Conservation (phyloP, 2,329 filamentous ascomycete species). For the Penicillium janthinellum region DNA sequence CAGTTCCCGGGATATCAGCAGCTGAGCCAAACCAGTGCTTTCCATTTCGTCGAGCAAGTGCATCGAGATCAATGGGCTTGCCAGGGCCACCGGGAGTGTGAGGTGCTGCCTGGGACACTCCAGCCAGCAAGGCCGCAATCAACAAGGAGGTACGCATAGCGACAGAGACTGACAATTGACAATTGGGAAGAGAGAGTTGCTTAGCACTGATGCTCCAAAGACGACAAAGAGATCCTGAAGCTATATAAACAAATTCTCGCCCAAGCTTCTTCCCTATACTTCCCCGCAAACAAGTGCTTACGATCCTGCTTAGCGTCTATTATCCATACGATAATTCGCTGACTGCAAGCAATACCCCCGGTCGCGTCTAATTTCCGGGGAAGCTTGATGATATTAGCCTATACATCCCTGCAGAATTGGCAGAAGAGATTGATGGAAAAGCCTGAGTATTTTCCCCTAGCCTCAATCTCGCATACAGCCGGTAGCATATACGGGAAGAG, state of each 20-base stretch:
- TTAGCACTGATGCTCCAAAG: neutral
- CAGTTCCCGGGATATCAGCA: constrained; percentile 51
- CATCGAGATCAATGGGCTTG: constrained; percentile 46
- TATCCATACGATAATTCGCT: neutral
- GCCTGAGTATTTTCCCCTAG: neutral
- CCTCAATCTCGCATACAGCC: neutral
- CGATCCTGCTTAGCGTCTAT: neutral
- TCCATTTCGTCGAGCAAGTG: constrained; percentile 56
- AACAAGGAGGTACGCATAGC: neutral
- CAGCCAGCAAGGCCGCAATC: constrained; percentile 2
- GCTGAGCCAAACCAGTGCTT: constrained; percentile 58
- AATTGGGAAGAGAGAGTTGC: neutral
- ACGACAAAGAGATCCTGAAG: neutral
- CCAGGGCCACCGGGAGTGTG: neutral
- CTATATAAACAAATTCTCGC: neutral
- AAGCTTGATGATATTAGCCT: neutral
- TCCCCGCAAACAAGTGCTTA: neutral
- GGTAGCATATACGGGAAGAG: neutral
- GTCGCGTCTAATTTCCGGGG: neutral
- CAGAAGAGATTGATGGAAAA: neutral
- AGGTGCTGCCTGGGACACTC: neutral
- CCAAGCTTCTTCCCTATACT: neutral
- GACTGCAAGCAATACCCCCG: neutral
- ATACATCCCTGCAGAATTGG: neutral
- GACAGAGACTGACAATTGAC: neutral